A percentile compares a stretch with the other conserved stretches of the same genome.
Conservation (phyloP, 2,329 filamentous ascomycete genomes). For the Botrytis fabae region DNA sequence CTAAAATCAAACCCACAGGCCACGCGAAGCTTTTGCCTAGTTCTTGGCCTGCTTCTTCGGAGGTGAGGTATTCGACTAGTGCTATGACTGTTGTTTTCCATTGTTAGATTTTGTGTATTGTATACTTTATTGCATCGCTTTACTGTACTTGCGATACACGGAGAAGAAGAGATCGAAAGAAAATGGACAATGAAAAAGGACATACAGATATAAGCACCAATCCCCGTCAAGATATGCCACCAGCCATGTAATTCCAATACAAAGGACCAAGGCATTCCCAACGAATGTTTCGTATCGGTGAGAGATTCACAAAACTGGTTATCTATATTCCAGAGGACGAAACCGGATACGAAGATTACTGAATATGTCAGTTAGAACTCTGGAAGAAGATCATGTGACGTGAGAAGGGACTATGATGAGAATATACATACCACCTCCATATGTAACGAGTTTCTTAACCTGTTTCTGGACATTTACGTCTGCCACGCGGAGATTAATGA, state of each 20-base stretch:
- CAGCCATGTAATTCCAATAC: slow-evolving; percentile 61
- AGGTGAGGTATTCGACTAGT: slow-evolving; percentile 41
- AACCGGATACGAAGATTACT: slow-evolving; percentile 47
- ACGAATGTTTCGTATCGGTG: slow-evolving; percentile 45
- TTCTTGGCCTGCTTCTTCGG: slow-evolving; percentile 37
- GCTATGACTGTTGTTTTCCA: slow-evolving; percentile 35
- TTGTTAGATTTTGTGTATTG: background rate
- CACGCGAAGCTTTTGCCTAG: slow-evolving; percentile 37
- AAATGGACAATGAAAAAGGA: slow-evolving; percentile 6
- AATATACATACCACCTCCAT: slow-evolving; percentile 33
- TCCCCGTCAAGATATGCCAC: slow-evolving; percentile 63
- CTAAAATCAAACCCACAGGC: slow-evolving; percentile 34
- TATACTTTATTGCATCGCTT: background rate
- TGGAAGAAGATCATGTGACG: too few species aligned
- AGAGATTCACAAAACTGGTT: slow-evolving; percentile 53
- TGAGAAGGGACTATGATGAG: background rate
- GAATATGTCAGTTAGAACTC: background rate
- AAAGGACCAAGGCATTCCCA: slow-evolving; percentile 58
- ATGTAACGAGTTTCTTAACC: slow-evolving; percentile 32
- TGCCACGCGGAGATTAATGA: slow-evolving; percentile 35
- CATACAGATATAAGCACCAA: slow-evolving; percentile 48
- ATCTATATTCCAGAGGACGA: slow-evolving; percentile 58
- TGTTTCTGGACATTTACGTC: slow-evolving; percentile 33
- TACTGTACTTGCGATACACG: background rate
- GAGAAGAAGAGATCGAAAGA: background rate